Percentiles rank a stretch among this genome's conserved stretches.
Conservation (phyloP, 1,284 basidiomycete genomes). For the Boletus semigastroideus region DNA sequence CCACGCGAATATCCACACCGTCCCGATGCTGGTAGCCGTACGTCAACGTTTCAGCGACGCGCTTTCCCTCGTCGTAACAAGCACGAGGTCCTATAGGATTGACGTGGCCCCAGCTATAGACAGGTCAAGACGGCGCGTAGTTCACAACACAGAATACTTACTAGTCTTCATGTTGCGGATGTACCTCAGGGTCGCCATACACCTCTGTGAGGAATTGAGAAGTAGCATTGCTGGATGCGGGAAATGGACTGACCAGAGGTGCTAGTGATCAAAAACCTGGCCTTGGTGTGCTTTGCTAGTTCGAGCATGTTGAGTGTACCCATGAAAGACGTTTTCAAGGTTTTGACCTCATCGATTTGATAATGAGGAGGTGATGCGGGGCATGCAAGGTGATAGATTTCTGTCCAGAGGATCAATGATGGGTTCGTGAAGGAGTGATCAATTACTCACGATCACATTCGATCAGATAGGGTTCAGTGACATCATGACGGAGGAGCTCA, state of each 20-base stretch:
- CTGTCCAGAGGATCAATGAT: slow-evolving; percentile 39
- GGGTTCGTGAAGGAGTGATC: background rate
- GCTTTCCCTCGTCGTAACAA: slow-evolving; percentile 98
- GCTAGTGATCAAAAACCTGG: slow-evolving; percentile 92
- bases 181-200: slow-evolving; percentile 95
- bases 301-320: slow-evolving; percentile 98
- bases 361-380: slow-evolving; percentile 95
- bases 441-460: slow-evolving; percentile 85
- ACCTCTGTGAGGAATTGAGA: slow-evolving; percentile 61
- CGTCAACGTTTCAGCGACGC: slow-evolving; percentile 91
- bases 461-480: slow-evolving; percentile 95
- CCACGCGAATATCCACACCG: slow-evolving; percentile 92
- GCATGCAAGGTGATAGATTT: slow-evolving; percentile 96
- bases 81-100: slow-evolving; percentile 97
- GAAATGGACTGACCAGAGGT: slow-evolving; percentile 68
- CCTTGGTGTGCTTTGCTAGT: slow-evolving; percentile 96
- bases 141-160: slow-evolving; percentile 40
- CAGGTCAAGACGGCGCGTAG: slow-evolving; percentile 15
- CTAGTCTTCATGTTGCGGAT: slow-evolving; percentile 95
- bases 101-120: slow-evolving; percentile 88
- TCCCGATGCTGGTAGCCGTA: slow-evolving; percentile 95
- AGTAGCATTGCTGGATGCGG: background rate
- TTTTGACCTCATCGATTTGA: slow-evolving; percentile 95
- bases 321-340: slow-evolving; percentile 97
- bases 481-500: slow-evolving; percentile 95